These are phyloP conservation scores for Mycocentrospora acerina DNA, from an alignment of 2,329 filamentous ascomycete genomes.

Conservation along the genomic window DNA sequence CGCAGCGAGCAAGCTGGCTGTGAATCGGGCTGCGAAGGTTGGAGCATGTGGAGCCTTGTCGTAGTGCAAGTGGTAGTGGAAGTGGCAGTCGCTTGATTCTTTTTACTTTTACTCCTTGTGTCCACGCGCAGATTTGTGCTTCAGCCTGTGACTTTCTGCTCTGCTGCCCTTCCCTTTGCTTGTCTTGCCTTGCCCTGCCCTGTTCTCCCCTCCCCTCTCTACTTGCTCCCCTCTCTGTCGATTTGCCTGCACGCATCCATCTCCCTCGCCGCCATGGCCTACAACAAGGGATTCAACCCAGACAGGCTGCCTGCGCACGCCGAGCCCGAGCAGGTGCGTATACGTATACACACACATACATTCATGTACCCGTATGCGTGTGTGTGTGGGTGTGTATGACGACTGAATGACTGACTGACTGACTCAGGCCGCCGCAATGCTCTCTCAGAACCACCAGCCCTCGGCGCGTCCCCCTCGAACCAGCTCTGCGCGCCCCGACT, in stretches of 20 bases:
- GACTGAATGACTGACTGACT: conserved; percentile 8
- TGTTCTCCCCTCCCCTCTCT: too few relatives aligned
- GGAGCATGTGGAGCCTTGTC: too few relatives aligned
- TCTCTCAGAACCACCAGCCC: conserved; percentile 25
- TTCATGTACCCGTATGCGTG: too few relatives aligned
- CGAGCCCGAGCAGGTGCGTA: conserved; percentile 68
- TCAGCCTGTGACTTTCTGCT: too few relatives aligned
- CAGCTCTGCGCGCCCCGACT: conserved; percentile 41
- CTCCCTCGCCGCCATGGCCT: conserved; percentile 67
- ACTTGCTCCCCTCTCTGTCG: background rate
- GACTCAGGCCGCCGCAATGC: conserved; percentile 47
- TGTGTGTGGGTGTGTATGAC: too few relatives aligned
- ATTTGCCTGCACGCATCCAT: conserved; percentile 5
- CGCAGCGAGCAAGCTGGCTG: background rate
- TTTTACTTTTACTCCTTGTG: too few relatives aligned
- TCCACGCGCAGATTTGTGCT: too few relatives aligned
- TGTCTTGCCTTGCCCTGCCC: too few relatives aligned
- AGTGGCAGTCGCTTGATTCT: too few relatives aligned
- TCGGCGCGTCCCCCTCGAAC: conserved; percentile 36
- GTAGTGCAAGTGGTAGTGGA: too few relatives aligned
- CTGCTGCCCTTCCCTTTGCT: too few relatives aligned
- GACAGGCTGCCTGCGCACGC: conserved; percentile 92
- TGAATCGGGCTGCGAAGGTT: background rate
- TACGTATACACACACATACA: background rate
- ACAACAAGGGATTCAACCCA: conserved; percentile 89